A percentile compares a stretch with the other conserved stretches of the same genome.
Conservation (phyloP, 2,329 filamentous ascomycete species). For the Calonectria hongkongensis region DNA sequence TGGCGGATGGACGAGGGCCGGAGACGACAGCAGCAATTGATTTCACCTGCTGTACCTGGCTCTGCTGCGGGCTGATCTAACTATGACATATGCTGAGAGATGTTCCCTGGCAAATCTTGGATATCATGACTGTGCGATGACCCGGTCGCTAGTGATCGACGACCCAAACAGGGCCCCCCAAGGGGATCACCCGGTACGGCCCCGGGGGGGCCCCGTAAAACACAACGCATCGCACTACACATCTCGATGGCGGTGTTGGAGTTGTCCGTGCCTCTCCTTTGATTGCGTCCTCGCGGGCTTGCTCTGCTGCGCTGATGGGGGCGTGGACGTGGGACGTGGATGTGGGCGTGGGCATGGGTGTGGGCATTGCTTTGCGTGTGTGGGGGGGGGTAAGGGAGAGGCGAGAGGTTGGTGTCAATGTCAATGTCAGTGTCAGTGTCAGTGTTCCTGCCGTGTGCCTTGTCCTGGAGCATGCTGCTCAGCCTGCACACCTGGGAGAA, state of each 20-base stretch:
- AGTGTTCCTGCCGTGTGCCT: conserved; percentile 12
- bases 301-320: conserved; percentile 8
- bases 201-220: background rate
- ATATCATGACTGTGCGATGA: conserved; percentile 18
- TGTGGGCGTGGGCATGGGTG: background rate
- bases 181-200: conserved; percentile 12
- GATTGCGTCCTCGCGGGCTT: conserved; percentile 14
- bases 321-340: background rate
- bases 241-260: conserved; percentile 21
- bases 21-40: conserved; percentile 15
- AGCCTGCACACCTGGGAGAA: conserved; percentile 7
- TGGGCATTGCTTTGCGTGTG: background rate
- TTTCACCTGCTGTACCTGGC: conserved; percentile 15
- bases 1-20: conserved; percentile 27
- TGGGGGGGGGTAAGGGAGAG: background rate
- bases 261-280: conserved; percentile 12
- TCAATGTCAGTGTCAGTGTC: conserved; percentile 22
- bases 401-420: conserved; percentile 16
- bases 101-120: conserved; percentile 4
- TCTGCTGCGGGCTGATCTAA: background rate
- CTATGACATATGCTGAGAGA: conserved; percentile 25
- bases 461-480: conserved; percentile 1
- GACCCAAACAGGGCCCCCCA: conserved; percentile 3
- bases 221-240: conserved; percentile 20
- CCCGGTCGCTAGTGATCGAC: conserved; percentile 21